Percentiles rank a stretch among this genome's conserved stretches.
phyloP scores from a whole-genome alignment of 2,329 filamentous ascomycete genomes.

The Hyphodiscus sp. region DNA sequence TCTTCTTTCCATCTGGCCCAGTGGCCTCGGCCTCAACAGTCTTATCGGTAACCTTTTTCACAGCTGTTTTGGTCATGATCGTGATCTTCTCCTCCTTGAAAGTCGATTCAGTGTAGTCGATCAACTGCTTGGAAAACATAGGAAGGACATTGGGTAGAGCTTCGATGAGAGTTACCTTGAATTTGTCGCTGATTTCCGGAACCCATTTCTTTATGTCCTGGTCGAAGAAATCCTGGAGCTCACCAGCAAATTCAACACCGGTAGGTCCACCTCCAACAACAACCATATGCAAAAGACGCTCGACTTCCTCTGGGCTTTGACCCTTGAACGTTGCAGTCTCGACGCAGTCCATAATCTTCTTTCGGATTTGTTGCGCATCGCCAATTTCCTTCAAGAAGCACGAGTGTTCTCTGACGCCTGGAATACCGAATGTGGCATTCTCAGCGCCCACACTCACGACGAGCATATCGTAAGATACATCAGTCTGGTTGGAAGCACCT shows the following conservation, averaged over 20 bases:
- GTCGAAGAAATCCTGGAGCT: constrained; percentile 98
- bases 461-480: constrained; percentile 96
- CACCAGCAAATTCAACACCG: constrained; percentile 96
- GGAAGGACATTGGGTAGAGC: constrained; percentile 93
- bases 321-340: constrained; percentile 99
- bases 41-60: constrained; percentile 93
- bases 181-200: constrained; percentile 88
- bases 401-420: constrained; percentile 87
- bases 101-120: constrained; percentile 98
- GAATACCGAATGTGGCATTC: constrained; percentile 97
- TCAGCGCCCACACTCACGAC: constrained; percentile 96
- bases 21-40: constrained; percentile 84
- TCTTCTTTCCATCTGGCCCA: constrained; percentile 78
- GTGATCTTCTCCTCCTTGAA: constrained; percentile 98
- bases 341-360: constrained; percentile 99
- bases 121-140: constrained; percentile 98
- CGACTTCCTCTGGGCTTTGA: constrained; percentile 78
- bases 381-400: constrained; percentile 98
- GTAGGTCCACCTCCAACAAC: constrained; percentile 90
- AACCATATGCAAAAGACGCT: constrained; percentile 97
- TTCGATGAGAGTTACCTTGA: constrained; percentile 96
- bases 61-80: constrained; percentile 97
- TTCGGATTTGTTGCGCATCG: constrained; percentile 93
- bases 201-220: constrained; percentile 97
- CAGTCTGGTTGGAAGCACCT: constrained; percentile 72